Percentiles rank a stretch among this genome's conserved stretches.
Conservation (phyloP, 2,329 filamentous ascomycete genomes). For the Fusarium goolgardi region DNA sequence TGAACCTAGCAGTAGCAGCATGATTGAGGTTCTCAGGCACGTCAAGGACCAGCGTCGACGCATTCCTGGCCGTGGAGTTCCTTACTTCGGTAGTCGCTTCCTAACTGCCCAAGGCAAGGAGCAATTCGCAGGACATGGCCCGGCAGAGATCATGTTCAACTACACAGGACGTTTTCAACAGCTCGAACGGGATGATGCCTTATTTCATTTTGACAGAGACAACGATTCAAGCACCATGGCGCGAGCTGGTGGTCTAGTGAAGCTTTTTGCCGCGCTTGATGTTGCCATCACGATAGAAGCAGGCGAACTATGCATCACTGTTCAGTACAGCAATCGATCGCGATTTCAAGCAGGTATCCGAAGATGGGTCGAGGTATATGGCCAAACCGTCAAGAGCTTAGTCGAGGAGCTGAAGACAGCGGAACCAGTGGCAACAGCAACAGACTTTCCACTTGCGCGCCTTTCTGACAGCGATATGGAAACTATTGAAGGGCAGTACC, state of each 20-base stretch:
- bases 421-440: slow-evolving; percentile 2
- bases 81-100: slow-evolving; percentile 6
- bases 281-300: slow-evolving; percentile 1
- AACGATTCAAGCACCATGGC: neutral
- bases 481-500: slow-evolving; percentile 3
- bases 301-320: slow-evolving; percentile 6
- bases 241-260: neutral
- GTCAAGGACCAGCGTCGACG: slow-evolving; percentile 4
- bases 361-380: slow-evolving; percentile 1
- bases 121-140: slow-evolving; percentile 6
- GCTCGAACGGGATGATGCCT: neutral
- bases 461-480: slow-evolving; percentile 1
- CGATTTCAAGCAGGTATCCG: neutral
- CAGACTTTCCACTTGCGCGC: neutral
- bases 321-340: neutral
- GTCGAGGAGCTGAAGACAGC: neutral
- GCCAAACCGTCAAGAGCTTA: neutral
- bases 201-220: neutral
- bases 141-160: slow-evolving; percentile 4
- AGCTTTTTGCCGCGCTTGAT: neutral
- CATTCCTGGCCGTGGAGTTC: slow-evolving; percentile 6
- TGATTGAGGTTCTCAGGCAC: neutral
- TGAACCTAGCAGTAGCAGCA: neutral
- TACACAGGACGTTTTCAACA: slow-evolving; percentile 5
- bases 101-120: neutral